Conservation (phyloP, 1,284 basidiomycete genomes). For the Ustilago vetiveriae region DNA sequence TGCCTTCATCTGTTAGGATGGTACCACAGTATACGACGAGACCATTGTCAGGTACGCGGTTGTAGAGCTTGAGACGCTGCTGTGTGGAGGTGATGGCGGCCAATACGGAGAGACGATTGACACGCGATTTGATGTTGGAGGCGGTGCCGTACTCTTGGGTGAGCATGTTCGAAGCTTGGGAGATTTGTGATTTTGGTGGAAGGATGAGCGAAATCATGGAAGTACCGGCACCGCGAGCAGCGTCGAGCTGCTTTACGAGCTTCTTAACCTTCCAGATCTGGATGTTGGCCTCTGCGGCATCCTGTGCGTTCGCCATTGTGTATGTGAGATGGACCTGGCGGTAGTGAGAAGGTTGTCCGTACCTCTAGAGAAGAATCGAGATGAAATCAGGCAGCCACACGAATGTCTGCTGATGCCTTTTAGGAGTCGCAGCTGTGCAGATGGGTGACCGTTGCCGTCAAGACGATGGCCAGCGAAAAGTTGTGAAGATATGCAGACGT, state of each 20-base stretch:
- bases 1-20: conserved; percentile 91
- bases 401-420: no score
- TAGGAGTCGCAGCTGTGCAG: no score
- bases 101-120: conserved; percentile 95
- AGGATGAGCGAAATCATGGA: conserved; percentile 99
- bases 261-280: conserved; percentile 91
- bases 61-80: conserved; percentile 95
- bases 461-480: no score
- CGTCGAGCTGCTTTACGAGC: conserved; percentile 69
- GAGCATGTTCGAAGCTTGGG: conserved; percentile 90
- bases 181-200: conserved; percentile 95
- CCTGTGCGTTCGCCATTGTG: conserved; percentile 38
- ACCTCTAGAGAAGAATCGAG: no score
- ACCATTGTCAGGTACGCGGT: conserved; percentile 87
- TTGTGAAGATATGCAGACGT: no score
- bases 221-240: conserved; percentile 78
- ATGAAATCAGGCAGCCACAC: no score
- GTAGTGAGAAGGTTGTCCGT: background rate
- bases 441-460: no score
- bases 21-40: conserved; percentile 91
- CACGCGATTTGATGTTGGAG: conserved; percentile 99
- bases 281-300: conserved; percentile 51
- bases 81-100: conserved; percentile 99
- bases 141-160: conserved; percentile 88
- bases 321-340: background rate